Base-by-base conservation (phyloP, 2,329 filamentous ascomycete species). In the Diaporthe amygdali region DNA sequence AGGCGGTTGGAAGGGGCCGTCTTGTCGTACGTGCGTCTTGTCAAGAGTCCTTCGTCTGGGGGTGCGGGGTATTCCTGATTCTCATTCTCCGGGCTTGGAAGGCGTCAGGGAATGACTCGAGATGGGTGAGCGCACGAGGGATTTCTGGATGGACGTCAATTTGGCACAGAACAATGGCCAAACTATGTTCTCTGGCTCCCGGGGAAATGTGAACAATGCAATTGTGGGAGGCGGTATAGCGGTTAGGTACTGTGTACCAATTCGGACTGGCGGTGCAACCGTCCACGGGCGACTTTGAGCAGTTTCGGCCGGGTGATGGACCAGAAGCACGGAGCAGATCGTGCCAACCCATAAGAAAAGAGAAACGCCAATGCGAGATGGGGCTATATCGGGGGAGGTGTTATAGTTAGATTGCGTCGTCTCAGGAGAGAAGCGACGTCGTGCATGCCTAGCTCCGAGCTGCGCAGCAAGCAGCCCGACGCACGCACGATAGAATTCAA, bases 401-500 rank as follows among this genome's bases (percentile, higher is more conserved):
- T 46, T 63, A 63, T 63, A 63, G 25, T 39, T 32, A 63, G 25
- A 63, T 63, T 47, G 56, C 56, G 34, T 46, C 56, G 56, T 63
- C 56, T 63, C 56, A 63, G 39, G 56, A 22, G 25, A 63, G 56
- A 63, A 46, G 56, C 56, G 56, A 63, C 56, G 56, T 63, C 56
- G 56, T 63, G 39, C 56, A 63, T 3, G 7, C 25, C 27, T 46
- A 46, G 56, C 56, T 44, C 25, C 37, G 37, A 39, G 37, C 37
- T 39, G 37, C 37, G 37, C 37, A 3, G 6, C 6, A n/a, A n/a
- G n/a, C n/a, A n/a, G n/a, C n/a, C n/a, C n/a, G n/a, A n/a, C n/a
- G n/a, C 51, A 30, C 32, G 32, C 3, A 14, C 37, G 37, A n/a
- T 32, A 44, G 55, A 39, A 44, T 63, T 63, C 39, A 63, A 63